These are phyloP conservation scores for Stereocaulon alpinum DNA, from an alignment of 495 filamentous ascomycete genomes.

Conservation along the genomic window DNA sequence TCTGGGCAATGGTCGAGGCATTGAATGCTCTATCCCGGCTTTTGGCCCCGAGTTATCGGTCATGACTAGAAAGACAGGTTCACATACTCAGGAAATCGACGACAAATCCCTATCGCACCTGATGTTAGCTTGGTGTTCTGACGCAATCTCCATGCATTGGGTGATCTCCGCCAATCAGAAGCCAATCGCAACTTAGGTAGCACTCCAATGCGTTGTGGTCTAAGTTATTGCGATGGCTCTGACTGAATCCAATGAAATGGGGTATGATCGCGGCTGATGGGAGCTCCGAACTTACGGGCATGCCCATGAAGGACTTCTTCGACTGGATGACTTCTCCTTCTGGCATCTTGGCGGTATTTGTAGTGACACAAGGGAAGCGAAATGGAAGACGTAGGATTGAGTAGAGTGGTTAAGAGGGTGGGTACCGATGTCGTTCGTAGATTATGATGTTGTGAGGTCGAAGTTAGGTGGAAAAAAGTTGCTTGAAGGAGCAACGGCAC, in stretches of 20 bases:
- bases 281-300: conserved; percentile 54
- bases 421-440: conserved; percentile 2
- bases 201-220: too few relatives aligned
- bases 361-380: conserved; percentile 25
- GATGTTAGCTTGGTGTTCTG: conserved; percentile 27
- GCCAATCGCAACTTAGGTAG: too few relatives aligned
- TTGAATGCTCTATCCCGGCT: not conserved
- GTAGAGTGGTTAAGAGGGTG: conserved; percentile 15
- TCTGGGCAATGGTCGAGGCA: not conserved
- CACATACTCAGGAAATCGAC: conserved; percentile 98
- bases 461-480: conserved; percentile 28
- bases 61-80: not conserved
- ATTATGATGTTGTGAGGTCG: conserved; percentile 7
- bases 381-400: conserved; percentile 19
- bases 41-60: not conserved
- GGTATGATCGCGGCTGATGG: too few relatives aligned
- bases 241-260: not conserved
- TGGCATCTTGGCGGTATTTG: conserved; percentile 41
- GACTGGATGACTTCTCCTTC: conserved; percentile 40
- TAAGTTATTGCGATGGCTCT: not conserved
- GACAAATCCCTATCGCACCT: conserved; percentile 47
- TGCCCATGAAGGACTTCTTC: conserved; percentile 74
- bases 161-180: too few relatives aligned
- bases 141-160: not conserved
- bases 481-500: conserved; percentile 7